Percentiles rank a stretch among this genome's conserved stretches.
Evolutionary conservation across 1,284 basidiomycete genomes (phyloP).

Genomic region (Ganoderma lingzhi): DNA sequence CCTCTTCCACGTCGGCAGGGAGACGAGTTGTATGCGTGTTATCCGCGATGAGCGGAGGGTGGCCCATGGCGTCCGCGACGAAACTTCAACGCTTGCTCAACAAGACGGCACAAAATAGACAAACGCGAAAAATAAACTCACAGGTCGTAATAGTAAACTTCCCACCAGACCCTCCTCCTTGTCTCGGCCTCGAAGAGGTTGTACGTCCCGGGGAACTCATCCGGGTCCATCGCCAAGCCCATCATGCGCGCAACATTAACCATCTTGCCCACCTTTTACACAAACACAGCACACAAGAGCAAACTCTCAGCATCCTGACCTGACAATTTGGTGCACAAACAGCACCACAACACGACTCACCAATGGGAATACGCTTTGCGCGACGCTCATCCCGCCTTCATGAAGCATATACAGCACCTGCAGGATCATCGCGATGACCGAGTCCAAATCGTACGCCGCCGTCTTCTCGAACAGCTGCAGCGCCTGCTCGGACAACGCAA

Average conservation of each 20-base stretch:
- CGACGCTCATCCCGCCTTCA: conserved; percentile 54
- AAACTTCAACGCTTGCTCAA: conserved; percentile 52
- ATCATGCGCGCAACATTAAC: conserved; percentile 70
- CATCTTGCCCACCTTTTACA: conserved; percentile 66
- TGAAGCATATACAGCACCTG: conserved; percentile 63
- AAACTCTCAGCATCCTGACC: conserved; percentile 11
- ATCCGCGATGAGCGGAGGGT: conserved; percentile 62
- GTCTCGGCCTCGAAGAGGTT: conserved; percentile 63
- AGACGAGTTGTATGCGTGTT: conserved; percentile 55
- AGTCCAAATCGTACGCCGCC: conserved; percentile 57
- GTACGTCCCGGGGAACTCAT: conserved; percentile 55
- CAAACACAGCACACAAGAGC: conserved; percentile 8
- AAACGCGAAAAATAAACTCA: conserved; percentile 45
- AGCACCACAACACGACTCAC: conserved; percentile 42
- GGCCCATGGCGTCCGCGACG: conserved; percentile 69
- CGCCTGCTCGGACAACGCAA: conserved; percentile 55
- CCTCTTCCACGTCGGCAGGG: conserved; percentile 60
- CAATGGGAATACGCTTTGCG: conserved; percentile 52
- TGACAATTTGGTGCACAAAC: conserved; percentile 1
- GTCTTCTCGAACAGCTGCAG: conserved; percentile 51
- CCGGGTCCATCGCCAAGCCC: conserved; percentile 68
- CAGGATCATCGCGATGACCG: conserved; percentile 58
- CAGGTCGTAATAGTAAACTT: conserved; percentile 76
- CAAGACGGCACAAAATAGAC: background rate
- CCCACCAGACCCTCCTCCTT: conserved; percentile 76